Percentiles rank a stretch among this genome's conserved stretches.
These are phyloP conservation scores for Penicillium frequentans DNA, from an alignment of 2,329 filamentous ascomycete genomes.

Conservation along the genomic window DNA sequence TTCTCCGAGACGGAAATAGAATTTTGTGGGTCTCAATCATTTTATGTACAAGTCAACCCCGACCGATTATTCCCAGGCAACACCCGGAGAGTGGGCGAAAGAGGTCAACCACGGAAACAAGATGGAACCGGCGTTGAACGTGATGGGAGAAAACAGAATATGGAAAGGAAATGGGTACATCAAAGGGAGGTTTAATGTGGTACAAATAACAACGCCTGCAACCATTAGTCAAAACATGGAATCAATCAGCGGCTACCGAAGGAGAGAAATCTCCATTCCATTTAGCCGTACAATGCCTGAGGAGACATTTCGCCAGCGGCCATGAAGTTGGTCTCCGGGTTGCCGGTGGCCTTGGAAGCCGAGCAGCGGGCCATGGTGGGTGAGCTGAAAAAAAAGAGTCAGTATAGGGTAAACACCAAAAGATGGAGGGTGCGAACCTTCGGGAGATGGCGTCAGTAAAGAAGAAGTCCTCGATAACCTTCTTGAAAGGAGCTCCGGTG, in stretches of 20 bases:
- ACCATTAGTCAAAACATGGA: slow-evolving; percentile 32
- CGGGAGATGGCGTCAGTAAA: slow-evolving; percentile 96
- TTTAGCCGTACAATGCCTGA: slow-evolving; percentile 41
- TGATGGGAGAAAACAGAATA: slow-evolving; percentile 24
- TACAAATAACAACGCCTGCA: slow-evolving; percentile 39
- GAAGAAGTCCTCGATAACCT: slow-evolving; percentile 93
- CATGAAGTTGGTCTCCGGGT: slow-evolving; percentile 78
- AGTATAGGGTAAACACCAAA: slow-evolving; percentile 6
- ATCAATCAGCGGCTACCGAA: slow-evolving; percentile 20
- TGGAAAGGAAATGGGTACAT: slow-evolving; percentile 22
- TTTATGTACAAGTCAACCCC: slow-evolving; percentile 39
- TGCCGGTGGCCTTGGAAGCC: slow-evolving; percentile 80
- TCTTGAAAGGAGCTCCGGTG: slow-evolving; percentile 73
- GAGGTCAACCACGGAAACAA: slow-evolving; percentile 23
- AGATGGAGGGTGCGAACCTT: slow-evolving; percentile 63
- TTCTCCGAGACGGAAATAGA: slow-evolving; percentile 19
- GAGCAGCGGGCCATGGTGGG: slow-evolving; percentile 98
- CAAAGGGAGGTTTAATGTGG: slow-evolving; percentile 32
- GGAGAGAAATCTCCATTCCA: neutral
- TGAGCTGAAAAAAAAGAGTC: slow-evolving; percentile 59
- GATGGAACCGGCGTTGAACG: slow-evolving; percentile 24
- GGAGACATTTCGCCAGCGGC: slow-evolving; percentile 60
- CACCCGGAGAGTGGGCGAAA: slow-evolving; percentile 23
- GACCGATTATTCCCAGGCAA: slow-evolving; percentile 23
- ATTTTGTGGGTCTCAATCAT: slow-evolving; percentile 31